phyloP scores from a whole-genome alignment of 352 stramenopile species.

The Aphanomyces stellatus region DNA sequence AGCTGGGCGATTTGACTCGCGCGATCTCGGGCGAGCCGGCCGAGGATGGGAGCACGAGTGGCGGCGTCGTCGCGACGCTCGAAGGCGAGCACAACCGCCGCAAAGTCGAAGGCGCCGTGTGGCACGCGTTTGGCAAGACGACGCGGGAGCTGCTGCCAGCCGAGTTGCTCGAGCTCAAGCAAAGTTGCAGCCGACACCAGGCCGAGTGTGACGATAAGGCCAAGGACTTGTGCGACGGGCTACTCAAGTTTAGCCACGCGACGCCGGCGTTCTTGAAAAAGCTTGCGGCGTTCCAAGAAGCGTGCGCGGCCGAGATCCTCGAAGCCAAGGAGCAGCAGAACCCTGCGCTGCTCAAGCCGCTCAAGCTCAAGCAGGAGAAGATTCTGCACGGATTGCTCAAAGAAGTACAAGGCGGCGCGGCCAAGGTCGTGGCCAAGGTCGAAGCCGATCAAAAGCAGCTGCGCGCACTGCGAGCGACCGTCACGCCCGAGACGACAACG shows the following conservation, averaged over 20 bases:
- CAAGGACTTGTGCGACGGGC: neutral
- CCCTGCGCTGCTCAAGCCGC: constrained; percentile 10
- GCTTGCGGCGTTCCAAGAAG: neutral
- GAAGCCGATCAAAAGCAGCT: constrained; percentile 8
- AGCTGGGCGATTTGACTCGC: neutral
- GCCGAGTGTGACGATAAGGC: neutral
- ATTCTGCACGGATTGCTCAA: neutral
- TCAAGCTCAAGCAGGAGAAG: constrained; percentile 13
- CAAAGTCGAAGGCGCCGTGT: constrained; percentile 9
- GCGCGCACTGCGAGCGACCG: neutral
- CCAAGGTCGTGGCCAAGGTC: neutral
- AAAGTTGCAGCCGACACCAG: neutral
- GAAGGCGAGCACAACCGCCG: constrained; percentile 13
- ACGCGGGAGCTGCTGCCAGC: constrained; percentile 6
- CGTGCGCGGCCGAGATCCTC: neutral
- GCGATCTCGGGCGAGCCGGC: neutral
- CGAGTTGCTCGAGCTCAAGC: neutral
- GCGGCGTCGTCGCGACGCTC: neutral
- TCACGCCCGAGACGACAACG: neutral
- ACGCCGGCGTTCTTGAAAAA: constrained; percentile 10
- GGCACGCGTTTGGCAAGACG: constrained; percentile 17
- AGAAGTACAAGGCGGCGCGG: constrained; percentile 6
- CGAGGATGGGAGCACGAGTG: neutral
- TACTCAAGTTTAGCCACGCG: constrained; percentile 9
- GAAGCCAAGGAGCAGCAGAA: constrained; percentile 16